Evolutionary conservation across 495 filamentous ascomycete species (phyloP).

Genomic region (Penicillium cataractarum): DNA sequence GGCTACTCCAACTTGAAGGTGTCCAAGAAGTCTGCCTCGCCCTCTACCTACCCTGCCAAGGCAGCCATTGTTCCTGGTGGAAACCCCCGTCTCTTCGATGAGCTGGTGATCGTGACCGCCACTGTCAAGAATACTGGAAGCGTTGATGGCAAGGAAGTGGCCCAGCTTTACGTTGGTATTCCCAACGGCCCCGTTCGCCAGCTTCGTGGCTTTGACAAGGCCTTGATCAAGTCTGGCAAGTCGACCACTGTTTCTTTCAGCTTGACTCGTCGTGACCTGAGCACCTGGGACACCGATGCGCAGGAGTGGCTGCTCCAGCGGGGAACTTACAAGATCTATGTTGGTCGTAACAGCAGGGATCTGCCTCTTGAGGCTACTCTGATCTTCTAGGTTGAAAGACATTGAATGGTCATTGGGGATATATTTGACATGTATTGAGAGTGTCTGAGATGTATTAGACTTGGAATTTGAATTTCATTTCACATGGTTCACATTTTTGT

Average conservation of each 20-base stretch:
- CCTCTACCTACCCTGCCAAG: neutral
- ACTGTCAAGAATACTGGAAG: neutral
- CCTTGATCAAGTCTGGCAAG: neutral
- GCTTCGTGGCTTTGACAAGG: neutral
- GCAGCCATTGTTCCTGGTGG: neutral
- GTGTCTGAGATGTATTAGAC: neutral
- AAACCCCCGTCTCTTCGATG: neutral
- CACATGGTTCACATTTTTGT: neutral
- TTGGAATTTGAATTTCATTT: neutral
- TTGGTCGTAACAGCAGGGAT: slow-evolving; percentile 55
- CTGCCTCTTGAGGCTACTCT: slow-evolving; percentile 19
- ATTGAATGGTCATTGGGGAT: neutral
- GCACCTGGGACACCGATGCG: slow-evolving; percentile 62
- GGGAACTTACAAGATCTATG: slow-evolving; percentile 50
- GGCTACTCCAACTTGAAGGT: neutral
- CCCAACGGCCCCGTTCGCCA: neutral
- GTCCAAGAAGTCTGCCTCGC: neutral
- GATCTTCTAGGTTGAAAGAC: neutral
- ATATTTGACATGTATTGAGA: neutral
- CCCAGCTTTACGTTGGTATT: neutral
- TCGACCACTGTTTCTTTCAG: neutral
- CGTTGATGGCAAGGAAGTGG: neutral
- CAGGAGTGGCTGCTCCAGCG: slow-evolving; percentile 63
- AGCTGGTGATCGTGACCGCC: neutral
- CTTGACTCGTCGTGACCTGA: slow-evolving; percentile 52